Percentiles rank a stretch among this genome's conserved stretches.
These are phyloP conservation scores for Pochonia chlamydosporia DNA, from an alignment of 2,329 filamentous ascomycete genomes.

Conservation along the genomic window DNA sequence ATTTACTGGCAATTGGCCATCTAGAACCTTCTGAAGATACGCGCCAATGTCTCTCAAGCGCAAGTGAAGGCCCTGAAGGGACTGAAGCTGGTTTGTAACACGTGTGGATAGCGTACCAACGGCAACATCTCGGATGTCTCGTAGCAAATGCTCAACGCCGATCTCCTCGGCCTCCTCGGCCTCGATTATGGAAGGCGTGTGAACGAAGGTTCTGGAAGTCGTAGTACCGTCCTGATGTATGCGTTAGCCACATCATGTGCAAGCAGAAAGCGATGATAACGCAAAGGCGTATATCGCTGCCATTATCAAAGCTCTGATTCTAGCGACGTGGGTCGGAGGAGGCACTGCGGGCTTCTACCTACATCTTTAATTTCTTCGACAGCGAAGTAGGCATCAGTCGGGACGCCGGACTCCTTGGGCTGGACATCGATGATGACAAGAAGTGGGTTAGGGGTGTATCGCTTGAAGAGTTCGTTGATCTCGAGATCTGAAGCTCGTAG, in stretches of 20 bases:
- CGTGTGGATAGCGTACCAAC: slow-evolving; percentile 94
- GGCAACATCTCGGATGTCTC: slow-evolving; percentile 96
- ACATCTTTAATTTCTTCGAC: slow-evolving; percentile 99
- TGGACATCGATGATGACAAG: slow-evolving; percentile 98
- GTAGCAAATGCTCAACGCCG: slow-evolving; percentile 92
- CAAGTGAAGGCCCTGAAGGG: slow-evolving; percentile 89
- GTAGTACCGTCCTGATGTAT: slow-evolving; percentile 80
- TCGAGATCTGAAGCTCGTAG: slow-evolving; percentile 92
- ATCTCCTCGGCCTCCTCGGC: slow-evolving; percentile 99
- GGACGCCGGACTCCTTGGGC: slow-evolving; percentile 94
- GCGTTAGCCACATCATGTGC: neutral
- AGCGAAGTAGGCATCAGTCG: slow-evolving; percentile 97
- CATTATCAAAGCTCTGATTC: too few relatives aligned
- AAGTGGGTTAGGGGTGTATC: slow-evolving; percentile 93
- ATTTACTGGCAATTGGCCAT: slow-evolving; percentile 89
- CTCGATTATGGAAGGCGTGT: slow-evolving; percentile 97
- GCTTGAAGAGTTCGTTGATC: slow-evolving; percentile 99
- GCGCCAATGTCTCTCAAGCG: slow-evolving; percentile 91
- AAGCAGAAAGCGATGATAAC: neutral
- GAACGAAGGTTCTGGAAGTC: slow-evolving; percentile 94
- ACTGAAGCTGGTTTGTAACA: slow-evolving; percentile 96
- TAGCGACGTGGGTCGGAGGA: too few relatives aligned
- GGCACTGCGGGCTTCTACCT: too few relatives aligned
- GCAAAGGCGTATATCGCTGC: too few relatives aligned
- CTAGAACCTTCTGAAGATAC: slow-evolving; percentile 93